phyloP scores from a whole-genome alignment of 345 rosid species.

The Citrus medica region DNA sequence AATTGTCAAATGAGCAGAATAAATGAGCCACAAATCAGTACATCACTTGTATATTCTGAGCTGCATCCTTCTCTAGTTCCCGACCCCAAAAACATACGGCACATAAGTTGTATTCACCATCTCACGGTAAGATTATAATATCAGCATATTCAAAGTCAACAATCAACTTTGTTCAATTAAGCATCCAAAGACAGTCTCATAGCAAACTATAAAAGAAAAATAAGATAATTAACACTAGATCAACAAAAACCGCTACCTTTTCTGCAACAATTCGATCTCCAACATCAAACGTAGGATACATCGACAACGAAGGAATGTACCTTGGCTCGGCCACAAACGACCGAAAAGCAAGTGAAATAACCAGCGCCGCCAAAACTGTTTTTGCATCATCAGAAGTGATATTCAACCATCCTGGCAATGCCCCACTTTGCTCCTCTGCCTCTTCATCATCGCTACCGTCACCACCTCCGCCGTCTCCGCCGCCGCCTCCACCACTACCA shows the following conservation, averaged over 20 bases:
- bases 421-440: slow-evolving; percentile 41
- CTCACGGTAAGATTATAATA: neutral
- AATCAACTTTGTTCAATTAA: neutral
- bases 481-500: slow-evolving; percentile 25
- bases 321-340: slow-evolving; percentile 89
- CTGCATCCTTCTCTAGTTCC: neutral
- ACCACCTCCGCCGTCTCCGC: slow-evolving; percentile 39
- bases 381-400: slow-evolving; percentile 73
- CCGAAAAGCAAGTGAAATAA: slow-evolving; percentile 78
- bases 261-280: slow-evolving; percentile 94
- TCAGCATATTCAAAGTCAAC: neutral
- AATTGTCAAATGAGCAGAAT: neutral
- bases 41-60: neutral
- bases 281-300: slow-evolving; percentile 98
- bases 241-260: slow-evolving; percentile 50
- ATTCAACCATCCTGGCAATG: slow-evolving; percentile 77
- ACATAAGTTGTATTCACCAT: neutral
- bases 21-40: neutral
- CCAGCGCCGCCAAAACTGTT: slow-evolving; percentile 71
- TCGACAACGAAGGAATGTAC: slow-evolving; percentile 93
- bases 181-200: neutral
- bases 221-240: neutral
- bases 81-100: neutral
- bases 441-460: slow-evolving; percentile 50
- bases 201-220: neutral